Evolutionary conservation across 2,329 filamentous ascomycete genomes (phyloP).

Genomic region (Hypomyces perniciosus): DNA sequence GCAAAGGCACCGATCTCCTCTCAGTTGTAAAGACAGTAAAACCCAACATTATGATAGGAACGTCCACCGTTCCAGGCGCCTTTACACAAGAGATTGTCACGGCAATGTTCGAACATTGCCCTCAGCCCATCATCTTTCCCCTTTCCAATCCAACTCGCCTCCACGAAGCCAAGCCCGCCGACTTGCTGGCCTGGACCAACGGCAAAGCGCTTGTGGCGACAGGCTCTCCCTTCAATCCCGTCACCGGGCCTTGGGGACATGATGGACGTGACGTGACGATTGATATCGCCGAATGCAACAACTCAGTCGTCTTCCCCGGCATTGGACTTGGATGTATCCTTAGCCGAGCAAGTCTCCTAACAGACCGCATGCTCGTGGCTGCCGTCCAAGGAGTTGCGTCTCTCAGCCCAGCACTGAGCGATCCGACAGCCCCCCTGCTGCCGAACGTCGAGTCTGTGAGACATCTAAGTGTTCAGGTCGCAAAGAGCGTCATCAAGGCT

Average conservation of each 20-base stretch:
- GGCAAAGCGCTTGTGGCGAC: conserved; percentile 76
- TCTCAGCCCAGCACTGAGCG: conserved; percentile 61
- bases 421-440: conserved; percentile 60
- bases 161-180: conserved; percentile 73
- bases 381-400: conserved; percentile 68
- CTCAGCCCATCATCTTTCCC: conserved; percentile 72
- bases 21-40: conserved; percentile 64
- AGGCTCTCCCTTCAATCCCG: conserved; percentile 73
- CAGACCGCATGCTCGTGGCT: conserved; percentile 74
- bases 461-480: conserved; percentile 71
- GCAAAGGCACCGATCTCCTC: conserved; percentile 52
- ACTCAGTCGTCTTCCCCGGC: conserved; percentile 77
- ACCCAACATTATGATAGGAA: conserved; percentile 78
- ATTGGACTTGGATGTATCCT: conserved; percentile 78
- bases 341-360: conserved; percentile 58
- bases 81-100: conserved; percentile 70
- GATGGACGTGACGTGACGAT: conserved; percentile 39
- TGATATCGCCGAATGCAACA: conserved; percentile 75
- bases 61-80: conserved; percentile 68
- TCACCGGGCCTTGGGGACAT: conserved; percentile 52
- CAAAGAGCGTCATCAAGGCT: conserved; percentile 65
- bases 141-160: conserved; percentile 80
- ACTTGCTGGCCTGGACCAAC: conserved; percentile 72
- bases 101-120: conserved; percentile 68
- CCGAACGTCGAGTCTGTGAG: conserved; percentile 71